A percentile compares a stretch with the other conserved stretches of the same genome.
phyloP scores from a whole-genome alignment of 2,329 filamentous ascomycete species.

The Gaeumannomyces sp. region DNA sequence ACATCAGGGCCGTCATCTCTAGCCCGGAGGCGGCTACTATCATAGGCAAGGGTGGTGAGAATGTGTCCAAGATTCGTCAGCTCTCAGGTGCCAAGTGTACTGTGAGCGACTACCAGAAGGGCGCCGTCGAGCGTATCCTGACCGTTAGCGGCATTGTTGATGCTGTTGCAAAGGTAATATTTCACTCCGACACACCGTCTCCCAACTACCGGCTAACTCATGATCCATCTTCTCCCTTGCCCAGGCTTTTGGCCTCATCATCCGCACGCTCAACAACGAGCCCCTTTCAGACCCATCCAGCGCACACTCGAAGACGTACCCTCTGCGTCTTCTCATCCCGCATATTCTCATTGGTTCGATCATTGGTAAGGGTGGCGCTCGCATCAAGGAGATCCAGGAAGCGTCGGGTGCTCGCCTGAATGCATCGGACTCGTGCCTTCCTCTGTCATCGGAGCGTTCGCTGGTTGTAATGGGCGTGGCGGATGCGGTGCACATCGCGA shows the following conservation, averaged over 20 bases:
- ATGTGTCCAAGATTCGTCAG: conserved; percentile 92
- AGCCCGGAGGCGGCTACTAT: conserved; percentile 96
- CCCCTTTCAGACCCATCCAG: conserved; percentile 82
- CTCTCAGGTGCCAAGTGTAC: conserved; percentile 97
- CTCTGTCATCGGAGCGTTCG: conserved; percentile 93
- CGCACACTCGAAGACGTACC: conserved; percentile 93
- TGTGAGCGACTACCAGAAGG: conserved; percentile 95
- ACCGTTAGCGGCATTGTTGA: conserved; percentile 96
- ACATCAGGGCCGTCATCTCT: conserved; percentile 93
- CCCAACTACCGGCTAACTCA: not conserved
- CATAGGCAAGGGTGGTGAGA: conserved; percentile 97
- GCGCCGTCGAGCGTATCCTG: conserved; percentile 93
- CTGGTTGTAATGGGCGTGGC: conserved; percentile 96
- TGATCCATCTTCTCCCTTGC: not conserved
- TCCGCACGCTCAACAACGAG: conserved; percentile 96
- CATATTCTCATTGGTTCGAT: conserved; percentile 98
- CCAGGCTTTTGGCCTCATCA: conserved; percentile 94
- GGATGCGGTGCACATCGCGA: conserved; percentile 96
- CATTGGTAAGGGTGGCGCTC: conserved; percentile 92
- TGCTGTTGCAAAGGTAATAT: conserved; percentile 83
- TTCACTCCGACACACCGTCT: not conserved
- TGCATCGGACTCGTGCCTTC: conserved; percentile 89
- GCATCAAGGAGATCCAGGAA: conserved; percentile 97
- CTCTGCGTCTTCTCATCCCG: conserved; percentile 87
- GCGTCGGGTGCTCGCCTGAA: conserved; percentile 94